These are phyloP conservation scores for Globisporangium sylvaticum DNA, from an alignment of 352 stramenopile genomes.

Conservation along the genomic window DNA sequence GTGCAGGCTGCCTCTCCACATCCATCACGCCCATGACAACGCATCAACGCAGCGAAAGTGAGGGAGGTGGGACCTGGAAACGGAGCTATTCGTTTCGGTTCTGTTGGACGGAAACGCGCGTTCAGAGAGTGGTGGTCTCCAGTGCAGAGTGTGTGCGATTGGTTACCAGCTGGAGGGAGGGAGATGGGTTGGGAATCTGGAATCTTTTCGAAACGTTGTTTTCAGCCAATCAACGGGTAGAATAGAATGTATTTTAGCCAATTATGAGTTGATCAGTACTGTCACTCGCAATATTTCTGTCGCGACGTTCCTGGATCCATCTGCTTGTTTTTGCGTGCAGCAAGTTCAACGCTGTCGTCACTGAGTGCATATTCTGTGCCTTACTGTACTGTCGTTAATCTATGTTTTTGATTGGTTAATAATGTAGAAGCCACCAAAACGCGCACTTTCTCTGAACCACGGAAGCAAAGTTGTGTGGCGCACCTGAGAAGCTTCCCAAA, in stretches of 20 bases:
- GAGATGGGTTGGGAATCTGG: not conserved
- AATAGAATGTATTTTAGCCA: not conserved
- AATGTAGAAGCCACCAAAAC: not conserved
- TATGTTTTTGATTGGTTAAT: conserved; percentile 1
- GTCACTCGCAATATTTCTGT: not conserved
- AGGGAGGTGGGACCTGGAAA: not conserved
- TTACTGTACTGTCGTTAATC: not conserved
- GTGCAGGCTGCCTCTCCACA: no score
- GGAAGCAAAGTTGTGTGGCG: conserved; percentile 2
- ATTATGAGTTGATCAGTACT: not conserved
- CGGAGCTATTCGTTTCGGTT: no score
- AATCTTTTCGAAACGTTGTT: not conserved
- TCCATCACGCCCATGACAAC: no score
- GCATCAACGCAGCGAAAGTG: not conserved
- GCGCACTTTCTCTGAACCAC: not conserved
- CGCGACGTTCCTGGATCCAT: not conserved
- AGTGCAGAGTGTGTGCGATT: not conserved
- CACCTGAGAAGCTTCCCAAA: conserved; percentile 3
- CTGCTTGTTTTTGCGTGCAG: not conserved
- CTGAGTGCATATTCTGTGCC: not conserved
- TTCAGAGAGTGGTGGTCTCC: not conserved
- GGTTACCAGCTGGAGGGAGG: not conserved
- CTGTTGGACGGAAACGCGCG: not conserved
- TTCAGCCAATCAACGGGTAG: not conserved
- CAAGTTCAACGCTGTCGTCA: not conserved